A percentile compares a stretch with the other conserved stretches of the same genome.
These are phyloP conservation scores for Chamaenerion angustifolium DNA, from an alignment of 345 rosid species.

Conservation along the genomic window DNA sequence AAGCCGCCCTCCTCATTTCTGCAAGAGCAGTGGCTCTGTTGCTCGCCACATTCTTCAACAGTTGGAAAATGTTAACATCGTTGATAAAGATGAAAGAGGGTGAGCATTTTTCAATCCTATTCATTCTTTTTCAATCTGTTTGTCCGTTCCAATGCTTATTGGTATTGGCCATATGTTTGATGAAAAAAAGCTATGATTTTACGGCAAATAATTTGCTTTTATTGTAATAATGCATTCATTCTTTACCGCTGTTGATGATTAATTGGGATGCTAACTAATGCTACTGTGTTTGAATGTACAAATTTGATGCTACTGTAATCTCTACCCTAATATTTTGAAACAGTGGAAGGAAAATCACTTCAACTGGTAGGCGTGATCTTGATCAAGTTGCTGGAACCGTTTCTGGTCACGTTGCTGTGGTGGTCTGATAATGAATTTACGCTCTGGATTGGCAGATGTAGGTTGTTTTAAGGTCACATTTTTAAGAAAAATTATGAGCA, in stretches of 20 bases:
- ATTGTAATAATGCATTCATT: too few species aligned
- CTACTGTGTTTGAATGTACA: too few species aligned
- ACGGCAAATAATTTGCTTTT: too few species aligned
- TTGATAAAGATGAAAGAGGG: conserved; percentile 60
- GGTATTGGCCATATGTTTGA: background rate
- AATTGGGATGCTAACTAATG: background rate
- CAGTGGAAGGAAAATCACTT: conserved; percentile 83
- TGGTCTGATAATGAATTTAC: conserved; percentile 7
- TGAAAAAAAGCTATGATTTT: too few species aligned
- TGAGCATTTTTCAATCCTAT: conserved; percentile 4
- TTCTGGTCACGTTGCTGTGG: conserved; percentile 55
- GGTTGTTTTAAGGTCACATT: background rate
- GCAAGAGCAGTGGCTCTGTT: conserved; percentile 81
- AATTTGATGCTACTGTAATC: background rate
- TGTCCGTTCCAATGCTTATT: background rate
- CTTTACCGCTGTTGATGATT: too few species aligned
- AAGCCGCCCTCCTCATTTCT: conserved; percentile 69
- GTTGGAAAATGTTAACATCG: conserved; percentile 52
- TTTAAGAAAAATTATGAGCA: background rate
- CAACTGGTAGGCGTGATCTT: conserved; percentile 75
- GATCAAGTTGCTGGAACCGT: conserved; percentile 95
- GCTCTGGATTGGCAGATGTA: background rate
- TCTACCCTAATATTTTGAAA: background rate
- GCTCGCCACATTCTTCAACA: conserved; percentile 85
- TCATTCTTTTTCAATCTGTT: background rate